Evolutionary conservation across 768 basidiomycete genomes (phyloP), one percentile per base, ranked within the genome.

Genomic region (Tulasnella sp.): DNA sequence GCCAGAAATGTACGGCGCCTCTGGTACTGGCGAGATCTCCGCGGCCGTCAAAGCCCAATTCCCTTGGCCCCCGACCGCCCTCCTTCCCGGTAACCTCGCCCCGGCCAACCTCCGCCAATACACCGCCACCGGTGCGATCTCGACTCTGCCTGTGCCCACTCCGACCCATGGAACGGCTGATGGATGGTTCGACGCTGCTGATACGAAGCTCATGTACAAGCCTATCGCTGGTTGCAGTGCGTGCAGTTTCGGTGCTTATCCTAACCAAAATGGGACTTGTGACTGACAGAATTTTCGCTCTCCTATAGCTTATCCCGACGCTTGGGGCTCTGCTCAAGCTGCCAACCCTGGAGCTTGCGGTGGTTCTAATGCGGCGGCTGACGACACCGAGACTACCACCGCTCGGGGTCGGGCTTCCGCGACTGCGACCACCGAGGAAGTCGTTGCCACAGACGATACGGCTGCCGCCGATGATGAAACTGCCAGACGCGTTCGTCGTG

Each of bases 121-220:
- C 82, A 90, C 91, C 4, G 87, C 89, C 0, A 91, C 91, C 3
- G 93, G 92, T 31, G 79, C 87, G 3, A 81, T 92, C 40, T 85
- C 88, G 42, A 93, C 92, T 22, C 86, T 94, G 67, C 86, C 93
- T 8, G 87, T 82, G 8, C 89, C 91, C 25, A 88, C 90, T 40
- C 83, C 83, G 17, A 83, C 85, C 69, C 81, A 76, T 17, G 86
- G 84, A 77, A 71, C 29, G 34, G 83, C 84, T 36, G 86, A 83
- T 77, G 97, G 96, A 42, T 99, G 97, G 97, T 84, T 85, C 75
- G 38, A 71, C 38, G 77, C 91, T 3, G 83, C 85, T 2, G 97
- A 99, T 83, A 90, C 84, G 8, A 85, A 85, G n/a, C 86, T 87
- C 17, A 86, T 89, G 78, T 88, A 86, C 82, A 89, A 89, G 17